Base-by-base conservation (phyloP, 352 stramenopile species). In the Globisporangium nodosum region DNA sequence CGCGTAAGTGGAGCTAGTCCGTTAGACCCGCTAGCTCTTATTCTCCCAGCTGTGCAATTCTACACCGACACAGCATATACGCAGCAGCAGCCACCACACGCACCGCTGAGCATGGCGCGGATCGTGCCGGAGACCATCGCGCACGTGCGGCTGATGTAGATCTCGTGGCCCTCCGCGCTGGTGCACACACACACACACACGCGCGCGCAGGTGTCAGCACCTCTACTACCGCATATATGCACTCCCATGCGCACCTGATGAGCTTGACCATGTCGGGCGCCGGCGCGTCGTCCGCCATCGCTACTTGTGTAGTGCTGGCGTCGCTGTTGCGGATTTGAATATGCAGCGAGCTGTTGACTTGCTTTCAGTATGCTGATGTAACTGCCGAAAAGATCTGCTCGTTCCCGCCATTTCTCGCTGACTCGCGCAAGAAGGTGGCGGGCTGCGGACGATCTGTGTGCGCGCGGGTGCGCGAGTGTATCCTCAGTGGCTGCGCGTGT, bases 91-190 rank as follows among this genome's bases (percentile, higher is more conserved):
- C 24, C 24, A 27, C 24, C 24, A 37, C 33, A 37, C 69, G 69
- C 70, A 82, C 90, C 93, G 60, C 96, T 96, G 40, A 99, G 76
- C 96, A 99, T 99, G 18, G 95, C 94, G 27, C 92, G 79, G 54
- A 99, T 99, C 3, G 97, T 99, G 31, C 90, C 94, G 7, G 92
- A 97, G 39, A 98, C 85, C 69, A 97, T 93, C 21, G 90, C 92
- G 61, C 96, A 97, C 54, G 97, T 90, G 58, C 87, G 82, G 63
- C 91, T 97, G 49, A 98, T 88, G 74, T 92, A 97, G 61, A 98
- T 97, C 63, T 98, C 94, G 56, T 98, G 92, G 37, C 92, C 94
- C 71, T 98, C 94, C 7, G 92, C 91, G 66, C 94, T 98, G 30
- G 8, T 20, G 16, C 12, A 30, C 57, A 4, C 24, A 54, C 24